Conservation (phyloP, 164 flowering plant species). For the Vitis cinerea region DNA sequence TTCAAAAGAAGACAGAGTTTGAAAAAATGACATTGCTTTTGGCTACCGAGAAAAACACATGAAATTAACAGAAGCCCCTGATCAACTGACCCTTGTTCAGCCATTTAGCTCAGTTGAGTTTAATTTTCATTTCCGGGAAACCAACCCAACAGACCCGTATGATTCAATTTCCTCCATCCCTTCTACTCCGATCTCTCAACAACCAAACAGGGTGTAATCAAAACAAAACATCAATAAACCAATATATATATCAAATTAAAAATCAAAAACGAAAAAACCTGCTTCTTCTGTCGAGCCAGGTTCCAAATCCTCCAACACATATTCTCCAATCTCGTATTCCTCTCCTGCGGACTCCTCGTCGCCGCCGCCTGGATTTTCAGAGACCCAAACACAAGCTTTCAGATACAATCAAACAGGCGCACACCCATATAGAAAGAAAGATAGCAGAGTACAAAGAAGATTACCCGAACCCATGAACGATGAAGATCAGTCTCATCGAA, state of each 20-base stretch:
- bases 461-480: constrained; percentile 88
- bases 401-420: constrained; percentile 6
- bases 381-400: neutral
- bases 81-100: no score
- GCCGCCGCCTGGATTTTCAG: constrained; percentile 53
- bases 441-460: neutral
- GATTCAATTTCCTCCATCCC: no score
- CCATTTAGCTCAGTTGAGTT: no score
- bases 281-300: constrained; percentile 96
- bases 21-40: no score
- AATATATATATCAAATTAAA: neutral
- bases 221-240: neutral
- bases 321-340: constrained; percentile 97
- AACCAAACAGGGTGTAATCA: no score
- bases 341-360: constrained; percentile 96
- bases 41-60: no score
- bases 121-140: no score
- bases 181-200: no score
- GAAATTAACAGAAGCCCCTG: no score
- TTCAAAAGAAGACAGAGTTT: no score
- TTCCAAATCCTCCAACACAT: constrained; percentile 99
- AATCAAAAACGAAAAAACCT: constrained; percentile 37
- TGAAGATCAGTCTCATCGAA: constrained; percentile 98
- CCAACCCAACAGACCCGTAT: no score
- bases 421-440: neutral